Evolutionary conservation across 768 basidiomycete species (phyloP), one percentile per base, ranked within the genome.

Genomic region (Russula olivacea): DNA sequence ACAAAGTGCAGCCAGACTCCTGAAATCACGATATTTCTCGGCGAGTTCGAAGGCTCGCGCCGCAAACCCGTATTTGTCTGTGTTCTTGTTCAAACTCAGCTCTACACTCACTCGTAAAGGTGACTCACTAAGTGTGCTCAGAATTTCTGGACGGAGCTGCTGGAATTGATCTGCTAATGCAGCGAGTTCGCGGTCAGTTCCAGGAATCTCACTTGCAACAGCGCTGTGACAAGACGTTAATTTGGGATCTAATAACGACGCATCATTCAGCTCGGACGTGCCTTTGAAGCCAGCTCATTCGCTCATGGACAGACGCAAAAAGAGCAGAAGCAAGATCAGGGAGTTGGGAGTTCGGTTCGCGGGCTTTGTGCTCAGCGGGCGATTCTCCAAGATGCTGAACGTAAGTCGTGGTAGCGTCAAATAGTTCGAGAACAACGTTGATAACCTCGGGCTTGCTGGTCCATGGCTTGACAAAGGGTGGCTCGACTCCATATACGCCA

Each of bases 11-110:
- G 89, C 92, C n/a, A 98, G 81, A 41, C 84, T 88, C 21, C 81
- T 77, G 76, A 91, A 97, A 74, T 98, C 96, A 32, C 80, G 81
- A 72, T 95, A 93, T 61, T 87, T 79, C 68, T 96, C 93, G 3
- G 94, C 94, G 7, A 98, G 82, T 14, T 79, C 75, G 72, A 91
- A 95, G 0, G 94, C 95, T 52, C 85, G 76, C 28, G 81, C 75
- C 17, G 83, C 80, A 66, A 87, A 80, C 2, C 85, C 89, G 58
- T 83, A 82, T 25, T 79, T 76, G 11, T 91, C 92, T 94, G 49
- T 40, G 14, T 60, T 30, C 19, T 32, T 40, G 34, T 60, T 64
- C 43, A 59, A 23, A 38, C 10, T 41, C 15, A 14, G 57, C 12
- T 45, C 23, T 34, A 54, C 21, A 19, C 12, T 41, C 23, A 49